These are phyloP conservation scores for Akanthomyces dipterigenus DNA, from an alignment of 2,329 filamentous ascomycete genomes.

Conservation along the genomic window DNA sequence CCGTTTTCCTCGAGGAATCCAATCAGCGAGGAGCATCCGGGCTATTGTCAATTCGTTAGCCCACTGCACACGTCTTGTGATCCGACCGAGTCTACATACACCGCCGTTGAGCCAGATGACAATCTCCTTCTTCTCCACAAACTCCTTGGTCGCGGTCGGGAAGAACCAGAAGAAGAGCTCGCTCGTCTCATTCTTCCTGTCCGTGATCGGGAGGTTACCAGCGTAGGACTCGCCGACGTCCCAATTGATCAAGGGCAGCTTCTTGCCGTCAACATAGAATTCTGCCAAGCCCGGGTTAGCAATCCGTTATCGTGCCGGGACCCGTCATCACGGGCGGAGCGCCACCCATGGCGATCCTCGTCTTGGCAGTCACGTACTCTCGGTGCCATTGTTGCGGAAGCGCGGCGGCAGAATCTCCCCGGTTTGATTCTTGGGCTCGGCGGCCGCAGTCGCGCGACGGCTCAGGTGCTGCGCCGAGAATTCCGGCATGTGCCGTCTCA, in stretches of 20 bases:
- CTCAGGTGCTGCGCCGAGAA: neutral
- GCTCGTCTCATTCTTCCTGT: slow-evolving; percentile 29
- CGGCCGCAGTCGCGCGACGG: neutral
- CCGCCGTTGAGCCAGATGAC: slow-evolving; percentile 41
- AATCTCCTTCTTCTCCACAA: slow-evolving; percentile 36
- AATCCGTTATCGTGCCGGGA: neutral
- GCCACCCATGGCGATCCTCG: neutral
- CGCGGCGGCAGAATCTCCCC: neutral
- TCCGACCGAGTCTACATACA: slow-evolving; percentile 19
- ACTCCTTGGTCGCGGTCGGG: slow-evolving; percentile 34
- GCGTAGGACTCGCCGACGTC: slow-evolving; percentile 55
- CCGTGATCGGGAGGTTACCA: slow-evolving; percentile 48
- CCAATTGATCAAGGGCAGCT: slow-evolving; percentile 57
- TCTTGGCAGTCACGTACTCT: slow-evolving; percentile 14
- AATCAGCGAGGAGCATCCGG: slow-evolving; percentile 55
- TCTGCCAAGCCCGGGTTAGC: slow-evolving; percentile 25
- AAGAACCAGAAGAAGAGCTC: slow-evolving; percentile 51
- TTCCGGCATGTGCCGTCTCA: neutral
- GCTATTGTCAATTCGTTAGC: slow-evolving; percentile 24
- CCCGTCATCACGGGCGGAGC: neutral
- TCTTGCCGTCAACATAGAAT: slow-evolving; percentile 53
- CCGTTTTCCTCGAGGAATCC: slow-evolving; percentile 73
- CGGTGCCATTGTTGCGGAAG: slow-evolving; percentile 16
- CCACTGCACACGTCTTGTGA: too few species aligned
- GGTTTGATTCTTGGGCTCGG: neutral